phyloP scores from a whole-genome alignment of 257 asterid genomes.

The Nicotiana noctiflora region DNA sequence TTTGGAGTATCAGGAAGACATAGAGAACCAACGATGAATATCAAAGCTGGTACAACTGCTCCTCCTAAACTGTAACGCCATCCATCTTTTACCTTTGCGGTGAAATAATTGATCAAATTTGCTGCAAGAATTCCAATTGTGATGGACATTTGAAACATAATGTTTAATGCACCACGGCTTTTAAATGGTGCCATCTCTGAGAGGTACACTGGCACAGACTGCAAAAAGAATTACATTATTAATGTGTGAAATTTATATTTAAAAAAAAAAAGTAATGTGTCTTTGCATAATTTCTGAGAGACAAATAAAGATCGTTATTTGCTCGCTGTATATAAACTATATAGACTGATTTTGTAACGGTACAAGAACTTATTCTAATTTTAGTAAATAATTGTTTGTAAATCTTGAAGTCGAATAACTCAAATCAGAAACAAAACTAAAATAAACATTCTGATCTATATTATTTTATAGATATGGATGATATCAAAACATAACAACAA shows the following conservation, averaged over 20 bases:
- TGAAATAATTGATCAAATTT: constrained; percentile 39
- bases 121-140: constrained; percentile 57
- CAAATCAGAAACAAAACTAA: too few species aligned
- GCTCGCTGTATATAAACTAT: background rate
- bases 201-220: constrained; percentile 45
- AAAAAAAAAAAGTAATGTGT: too few species aligned
- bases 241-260: too few species aligned
- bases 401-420: too few species aligned
- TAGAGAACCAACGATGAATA: constrained; percentile 55
- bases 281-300: too few species aligned
- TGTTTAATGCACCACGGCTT: constrained; percentile 53
- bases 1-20: constrained; percentile 73
- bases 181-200: constrained; percentile 68
- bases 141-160: constrained; percentile 49
- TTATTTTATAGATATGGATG: too few species aligned
- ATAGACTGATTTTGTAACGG: background rate
- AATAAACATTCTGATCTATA: too few species aligned
- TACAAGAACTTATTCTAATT: too few species aligned
- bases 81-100: constrained; percentile 48
- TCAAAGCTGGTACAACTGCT: constrained; percentile 68
- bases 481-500: too few species aligned
- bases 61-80: constrained; percentile 85
- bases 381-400: too few species aligned
- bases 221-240: background rate
- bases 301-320: background rate